Conservation (phyloP, 2,329 filamentous ascomycete species). For the Paracoccidioides brasiliensis region DNA sequence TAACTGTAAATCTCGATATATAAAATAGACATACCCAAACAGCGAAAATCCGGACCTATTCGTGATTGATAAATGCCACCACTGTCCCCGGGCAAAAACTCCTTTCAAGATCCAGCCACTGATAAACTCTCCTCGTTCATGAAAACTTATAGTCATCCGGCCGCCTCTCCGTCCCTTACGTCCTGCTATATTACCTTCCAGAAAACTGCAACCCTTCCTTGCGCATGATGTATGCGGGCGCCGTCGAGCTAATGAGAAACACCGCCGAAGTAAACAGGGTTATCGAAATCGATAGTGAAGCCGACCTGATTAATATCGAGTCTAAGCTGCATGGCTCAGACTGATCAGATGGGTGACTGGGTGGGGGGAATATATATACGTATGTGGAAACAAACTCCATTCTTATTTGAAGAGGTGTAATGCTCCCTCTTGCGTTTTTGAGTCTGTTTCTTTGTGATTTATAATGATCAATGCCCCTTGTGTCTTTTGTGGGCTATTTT, state of each 20-base stretch:
- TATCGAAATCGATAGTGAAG: constrained; percentile 67
- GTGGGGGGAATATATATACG: no score
- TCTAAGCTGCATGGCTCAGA: constrained; percentile 39
- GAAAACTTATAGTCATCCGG: constrained; percentile 52
- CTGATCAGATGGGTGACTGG: constrained; percentile 7
- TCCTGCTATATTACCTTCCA: constrained; percentile 88
- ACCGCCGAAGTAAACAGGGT: constrained; percentile 81
- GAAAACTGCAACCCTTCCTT: constrained; percentile 77
- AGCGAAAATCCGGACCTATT: not conserved
- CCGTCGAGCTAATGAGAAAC: constrained; percentile 90
- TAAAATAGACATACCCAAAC: not conserved
- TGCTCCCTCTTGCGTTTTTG: not conserved
- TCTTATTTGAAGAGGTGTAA: not conserved
- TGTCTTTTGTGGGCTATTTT: no score
- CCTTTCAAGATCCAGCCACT: not conserved
- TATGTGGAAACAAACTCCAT: not conserved
- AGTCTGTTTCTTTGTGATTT: no score
- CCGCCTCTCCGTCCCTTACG: constrained; percentile 78
- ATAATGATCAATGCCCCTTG: no score
- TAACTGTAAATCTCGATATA: not conserved
- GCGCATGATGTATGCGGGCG: constrained; percentile 89
- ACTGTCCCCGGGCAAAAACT: no score
- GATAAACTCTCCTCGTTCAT: not conserved
- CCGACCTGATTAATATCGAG: constrained; percentile 75
- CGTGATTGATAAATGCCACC: not conserved